phyloP scores from a whole-genome alignment of 2,329 filamentous ascomycete genomes.

The Trichoderma endophyticum region DNA sequence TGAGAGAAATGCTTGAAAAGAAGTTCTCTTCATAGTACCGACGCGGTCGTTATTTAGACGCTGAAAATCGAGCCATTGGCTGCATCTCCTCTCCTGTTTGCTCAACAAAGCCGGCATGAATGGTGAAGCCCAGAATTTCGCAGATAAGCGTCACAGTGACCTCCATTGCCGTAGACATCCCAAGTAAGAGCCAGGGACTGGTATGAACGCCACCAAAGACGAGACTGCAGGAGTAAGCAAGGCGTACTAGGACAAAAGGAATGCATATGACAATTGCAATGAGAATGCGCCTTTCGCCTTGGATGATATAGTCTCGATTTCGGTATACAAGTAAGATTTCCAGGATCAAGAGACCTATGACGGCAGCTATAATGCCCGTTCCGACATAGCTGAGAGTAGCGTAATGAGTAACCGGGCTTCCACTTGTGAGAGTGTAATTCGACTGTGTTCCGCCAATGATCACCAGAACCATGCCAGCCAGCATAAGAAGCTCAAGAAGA shows the following conservation, averaged over 20 bases:
- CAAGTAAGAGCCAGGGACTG: neutral
- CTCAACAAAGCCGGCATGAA: too few species aligned
- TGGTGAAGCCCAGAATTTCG: neutral
- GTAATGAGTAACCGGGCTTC: neutral
- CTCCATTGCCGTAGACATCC: neutral
- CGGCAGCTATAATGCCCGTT: neutral
- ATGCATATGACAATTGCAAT: neutral
- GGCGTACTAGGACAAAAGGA: neutral
- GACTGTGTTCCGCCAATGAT: neutral
- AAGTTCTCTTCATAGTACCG: too few species aligned
- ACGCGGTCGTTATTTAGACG: too few species aligned
- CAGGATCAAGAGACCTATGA: neutral
- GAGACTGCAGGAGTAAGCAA: neutral
- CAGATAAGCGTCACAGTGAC: neutral
- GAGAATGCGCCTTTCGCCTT: neutral
- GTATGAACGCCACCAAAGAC: neutral
- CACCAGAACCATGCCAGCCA: neutral
- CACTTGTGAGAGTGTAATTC: neutral
- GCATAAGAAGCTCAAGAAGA: neutral
- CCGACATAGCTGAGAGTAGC: neutral
- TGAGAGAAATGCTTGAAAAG: too few species aligned
- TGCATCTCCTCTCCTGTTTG: neutral
- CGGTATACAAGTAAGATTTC: neutral
- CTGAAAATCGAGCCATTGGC: neutral
- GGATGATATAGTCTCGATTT: neutral